Base-by-base conservation (phyloP, 306 rosid genomes). In the Malus sylvestris region DNA sequence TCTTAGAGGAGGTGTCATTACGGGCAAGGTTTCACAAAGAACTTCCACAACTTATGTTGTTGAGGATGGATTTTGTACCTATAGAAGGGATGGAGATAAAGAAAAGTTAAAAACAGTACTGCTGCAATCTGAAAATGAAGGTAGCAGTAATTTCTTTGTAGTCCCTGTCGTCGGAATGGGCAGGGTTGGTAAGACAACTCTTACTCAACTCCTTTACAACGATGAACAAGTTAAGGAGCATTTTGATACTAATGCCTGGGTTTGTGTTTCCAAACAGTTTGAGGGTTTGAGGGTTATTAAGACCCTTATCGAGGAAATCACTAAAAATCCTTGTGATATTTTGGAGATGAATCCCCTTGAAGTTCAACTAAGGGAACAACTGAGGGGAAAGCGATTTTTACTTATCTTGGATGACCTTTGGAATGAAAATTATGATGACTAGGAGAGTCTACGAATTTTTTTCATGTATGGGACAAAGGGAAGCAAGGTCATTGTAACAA, bases 401-500 rank as follows among this genome's bases (percentile, higher is more conserved):
- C 14, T 61, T 27, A 61, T 75, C 0, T 8, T 59, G 2, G 77
- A 73, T 40, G 79, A 67, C 29, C 73, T 52, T n/a, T 66, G 65
- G 64, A 67, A 51, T 29, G 70, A 67, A 40, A 20, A 23, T 8
- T 76, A 45, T 33, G 2, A 10, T 51, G 32, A 18, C 3, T 76
- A 73, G 79, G 22, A 3, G 1, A 11, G 2, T 12, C 38, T 76
- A 11, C 35, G 7, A 3, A n/a, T 4, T 27, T 12, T 15, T 52
- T 53, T 76, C 14, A 27, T 18, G n/a, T 29, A n/a, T 2, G 79
- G 64, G 11, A 70, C 16, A 4, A 22, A 19, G 20, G 81, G 35
- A 58, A 77, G 75, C 3, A 77, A 70, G 27, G 40, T 78, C 18
- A 30, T 78, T 2, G 46, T 78, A 58, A 78, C 81, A 22, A 58